These are phyloP conservation scores for Boletus bicolor DNA, from an alignment of 768 basidiomycete species.

Conservation along the genomic window DNA sequence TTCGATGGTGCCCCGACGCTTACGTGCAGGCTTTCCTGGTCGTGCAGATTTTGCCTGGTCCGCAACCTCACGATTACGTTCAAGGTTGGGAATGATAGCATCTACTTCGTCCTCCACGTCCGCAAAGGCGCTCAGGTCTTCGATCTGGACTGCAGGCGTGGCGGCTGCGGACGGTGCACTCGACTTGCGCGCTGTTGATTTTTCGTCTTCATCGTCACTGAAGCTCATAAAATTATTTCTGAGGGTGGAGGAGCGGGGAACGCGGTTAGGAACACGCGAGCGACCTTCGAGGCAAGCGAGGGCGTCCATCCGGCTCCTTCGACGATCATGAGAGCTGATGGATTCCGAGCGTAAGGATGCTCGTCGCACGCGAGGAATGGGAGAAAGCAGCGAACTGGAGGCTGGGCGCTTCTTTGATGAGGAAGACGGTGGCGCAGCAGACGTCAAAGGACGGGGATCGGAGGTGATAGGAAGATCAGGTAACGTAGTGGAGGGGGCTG, in stretches of 20 bases:
- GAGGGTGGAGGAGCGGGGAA: conserved; percentile 11
- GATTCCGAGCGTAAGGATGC: conserved; percentile 32
- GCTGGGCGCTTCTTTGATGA: conserved; percentile 9
- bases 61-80: conserved; percentile 6
- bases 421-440: background rate
- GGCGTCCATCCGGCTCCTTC: conserved; percentile 53
- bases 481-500: conserved; percentile 51
- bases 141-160: conserved; percentile 14
- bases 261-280: conserved; percentile 22
- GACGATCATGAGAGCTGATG: conserved; percentile 45
- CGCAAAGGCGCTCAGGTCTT: conserved; percentile 27
- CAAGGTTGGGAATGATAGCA: conserved; percentile 18
- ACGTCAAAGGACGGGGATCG: background rate
- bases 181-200: conserved; percentile 5
- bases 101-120: conserved; percentile 33
- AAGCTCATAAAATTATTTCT: conserved; percentile 63
- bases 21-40: conserved; percentile 19
- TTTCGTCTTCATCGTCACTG: conserved; percentile 61
- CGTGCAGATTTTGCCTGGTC: conserved; percentile 12
- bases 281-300: conserved; percentile 66
- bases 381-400: conserved; percentile 19
- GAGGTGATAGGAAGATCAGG: conserved; percentile 40
- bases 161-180: conserved; percentile 3
- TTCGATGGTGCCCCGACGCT: conserved; percentile 42
- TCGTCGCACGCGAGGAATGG: conserved; percentile 11